Conservation (phyloP, 1,139 yeast genomes). For the Yamadazyma triangularis region DNA sequence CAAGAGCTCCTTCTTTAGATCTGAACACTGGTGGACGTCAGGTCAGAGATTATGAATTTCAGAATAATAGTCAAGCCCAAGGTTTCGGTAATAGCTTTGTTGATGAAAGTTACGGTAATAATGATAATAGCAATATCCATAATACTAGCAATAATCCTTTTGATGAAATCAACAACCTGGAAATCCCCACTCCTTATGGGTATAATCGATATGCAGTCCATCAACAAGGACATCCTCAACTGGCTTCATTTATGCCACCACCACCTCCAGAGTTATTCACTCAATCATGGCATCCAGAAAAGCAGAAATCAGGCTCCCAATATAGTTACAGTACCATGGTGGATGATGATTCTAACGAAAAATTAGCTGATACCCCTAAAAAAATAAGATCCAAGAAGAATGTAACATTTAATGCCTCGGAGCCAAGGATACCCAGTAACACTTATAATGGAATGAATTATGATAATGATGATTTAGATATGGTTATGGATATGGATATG, state of each 20-base stretch:
- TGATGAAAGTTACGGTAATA: neutral
- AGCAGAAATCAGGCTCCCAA: slow-evolving; percentile 8
- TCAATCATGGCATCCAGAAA: slow-evolving; percentile 6
- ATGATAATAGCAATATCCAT: neutral
- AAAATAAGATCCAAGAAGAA: slow-evolving; percentile 20
- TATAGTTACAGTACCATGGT: slow-evolving; percentile 17
- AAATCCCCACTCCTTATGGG: slow-evolving; percentile 1
- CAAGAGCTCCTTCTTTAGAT: slow-evolving; percentile 2
- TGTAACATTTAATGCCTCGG: slow-evolving; percentile 32
- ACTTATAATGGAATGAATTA: slow-evolving; percentile 21
- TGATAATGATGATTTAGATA: slow-evolving; percentile 15
- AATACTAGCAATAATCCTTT: neutral
- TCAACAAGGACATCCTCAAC: neutral
- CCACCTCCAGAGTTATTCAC: slow-evolving; percentile 8
- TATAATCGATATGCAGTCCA: neutral
- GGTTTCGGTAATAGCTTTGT: neutral
- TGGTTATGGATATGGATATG: slow-evolving; percentile 1
- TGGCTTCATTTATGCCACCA: slow-evolving; percentile 10
- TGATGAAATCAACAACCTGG: neutral
- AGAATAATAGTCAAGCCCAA: neutral
- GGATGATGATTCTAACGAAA: slow-evolving; percentile 13
- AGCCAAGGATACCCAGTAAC: slow-evolving; percentile 32
- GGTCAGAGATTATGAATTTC: neutral
- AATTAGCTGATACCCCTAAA: slow-evolving; percentile 9
- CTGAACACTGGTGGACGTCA: slow-evolving; percentile 1